Percentiles rank a stretch among this genome's conserved stretches.
phyloP scores from a whole-genome alignment of 148 eudicot genomes.

The Spergularia marina region DNA sequence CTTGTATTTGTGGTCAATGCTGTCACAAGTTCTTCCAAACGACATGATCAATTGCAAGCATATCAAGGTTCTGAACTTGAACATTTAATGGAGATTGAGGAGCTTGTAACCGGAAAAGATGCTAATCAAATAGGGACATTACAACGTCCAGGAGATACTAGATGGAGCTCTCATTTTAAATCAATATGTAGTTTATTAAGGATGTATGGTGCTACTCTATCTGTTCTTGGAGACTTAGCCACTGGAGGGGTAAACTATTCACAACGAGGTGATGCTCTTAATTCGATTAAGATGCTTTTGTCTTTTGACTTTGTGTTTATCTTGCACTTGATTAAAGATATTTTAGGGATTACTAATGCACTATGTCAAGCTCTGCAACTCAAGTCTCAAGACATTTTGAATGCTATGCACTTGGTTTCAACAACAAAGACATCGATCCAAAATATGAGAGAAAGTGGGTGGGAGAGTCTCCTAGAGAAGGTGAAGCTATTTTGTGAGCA shows the following conservation, averaged over 20 bases:
- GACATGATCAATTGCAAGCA: constrained; percentile 4
- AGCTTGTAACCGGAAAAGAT: constrained; percentile 7
- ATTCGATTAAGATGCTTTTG: background rate
- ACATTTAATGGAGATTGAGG: background rate
- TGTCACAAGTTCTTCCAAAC: background rate
- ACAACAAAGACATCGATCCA: background rate
- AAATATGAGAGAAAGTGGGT: constrained; percentile 6
- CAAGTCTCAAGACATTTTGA: constrained; percentile 2
- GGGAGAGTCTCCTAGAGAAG: background rate
- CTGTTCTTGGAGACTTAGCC: background rate
- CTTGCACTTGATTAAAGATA: constrained; percentile 6
- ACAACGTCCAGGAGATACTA: constrained; percentile 2
- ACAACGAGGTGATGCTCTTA: constrained; percentile 1
- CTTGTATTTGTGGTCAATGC: background rate
- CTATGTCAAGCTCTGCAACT: constrained; percentile 3
- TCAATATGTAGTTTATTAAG: constrained; percentile 5
- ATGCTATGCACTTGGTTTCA: constrained; percentile 7
- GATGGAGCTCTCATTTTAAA: background rate
- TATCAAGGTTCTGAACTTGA: background rate
- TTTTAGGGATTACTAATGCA: constrained; percentile 2
- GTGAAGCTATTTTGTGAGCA: background rate
- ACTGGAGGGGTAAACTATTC: background rate
- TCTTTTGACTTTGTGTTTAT: constrained; percentile 7
- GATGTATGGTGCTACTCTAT: background rate
- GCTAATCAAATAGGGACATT: constrained; percentile 15